Evolutionary conservation across 805 yeast genomes (phyloP).

Genomic region (Wickerhamiella sergipiensis): DNA sequence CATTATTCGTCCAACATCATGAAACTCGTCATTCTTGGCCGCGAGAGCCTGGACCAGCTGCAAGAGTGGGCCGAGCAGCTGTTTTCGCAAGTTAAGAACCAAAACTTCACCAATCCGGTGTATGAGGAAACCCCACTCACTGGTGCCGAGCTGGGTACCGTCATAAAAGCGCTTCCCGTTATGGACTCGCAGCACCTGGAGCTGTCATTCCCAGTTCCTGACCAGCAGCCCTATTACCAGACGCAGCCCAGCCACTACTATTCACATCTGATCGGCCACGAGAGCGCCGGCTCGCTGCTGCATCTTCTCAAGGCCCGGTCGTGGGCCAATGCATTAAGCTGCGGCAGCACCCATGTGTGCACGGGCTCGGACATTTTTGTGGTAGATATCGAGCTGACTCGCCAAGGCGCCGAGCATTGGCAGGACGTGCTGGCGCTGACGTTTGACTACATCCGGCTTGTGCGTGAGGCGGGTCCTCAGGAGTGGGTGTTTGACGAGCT

Average conservation of each 20-base stretch:
- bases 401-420: slow-evolving; percentile 48
- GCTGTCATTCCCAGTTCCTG: slow-evolving; percentile 62
- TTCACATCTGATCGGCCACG: slow-evolving; percentile 85
- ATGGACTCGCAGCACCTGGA: slow-evolving; percentile 62
- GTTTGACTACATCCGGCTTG: slow-evolving; percentile 62
- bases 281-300: slow-evolving; percentile 73
- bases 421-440: slow-evolving; percentile 41
- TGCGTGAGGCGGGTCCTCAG: slow-evolving; percentile 46
- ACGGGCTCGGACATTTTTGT: slow-evolving; percentile 54
- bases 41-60: slow-evolving; percentile 60
- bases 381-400: slow-evolving; percentile 65
- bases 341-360: slow-evolving; percentile 46
- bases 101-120: slow-evolving; percentile 31
- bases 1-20: slow-evolving; percentile 78
- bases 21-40: slow-evolving; percentile 76
- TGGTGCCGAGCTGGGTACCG: slow-evolving; percentile 34
- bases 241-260: slow-evolving; percentile 56
- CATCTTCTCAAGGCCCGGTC: slow-evolving; percentile 54
- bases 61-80: slow-evolving; percentile 54
- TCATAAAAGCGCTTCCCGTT: slow-evolving; percentile 64
- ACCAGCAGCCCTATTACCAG: slow-evolving; percentile 51
- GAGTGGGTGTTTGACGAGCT: slow-evolving; percentile 74
- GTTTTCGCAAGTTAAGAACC: slow-evolving; percentile 43
- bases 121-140: slow-evolving; percentile 39
- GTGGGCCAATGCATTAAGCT: slow-evolving; percentile 68